phyloP scores from a whole-genome alignment of 2,329 filamentous ascomycete genomes.

The Cladosporium sp. region DNA sequence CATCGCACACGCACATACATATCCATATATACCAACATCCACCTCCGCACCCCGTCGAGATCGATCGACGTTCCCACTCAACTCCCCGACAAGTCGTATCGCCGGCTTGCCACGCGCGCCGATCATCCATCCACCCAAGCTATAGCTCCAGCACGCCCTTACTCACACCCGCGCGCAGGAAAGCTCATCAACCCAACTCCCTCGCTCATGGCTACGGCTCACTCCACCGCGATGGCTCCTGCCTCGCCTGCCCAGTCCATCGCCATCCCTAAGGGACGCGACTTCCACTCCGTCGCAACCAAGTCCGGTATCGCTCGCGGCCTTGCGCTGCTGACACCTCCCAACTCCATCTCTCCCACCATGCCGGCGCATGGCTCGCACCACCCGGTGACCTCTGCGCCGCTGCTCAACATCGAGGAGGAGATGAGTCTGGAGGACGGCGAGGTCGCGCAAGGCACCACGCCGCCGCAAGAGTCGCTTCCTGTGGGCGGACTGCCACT shows the following conservation, averaged over 20 bases:
- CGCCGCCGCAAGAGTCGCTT: conserved; percentile 20
- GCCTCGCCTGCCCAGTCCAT: conserved; percentile 29
- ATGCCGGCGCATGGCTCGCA: conserved; percentile 77
- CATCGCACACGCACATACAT: neutral
- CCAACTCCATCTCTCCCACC: conserved; percentile 89
- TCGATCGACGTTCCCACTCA: conserved; percentile 3
- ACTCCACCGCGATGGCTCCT: conserved; percentile 30
- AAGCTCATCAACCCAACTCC: conserved; percentile 28
- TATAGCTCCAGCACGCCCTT: conserved; percentile 16
- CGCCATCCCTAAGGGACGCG: conserved; percentile 26
- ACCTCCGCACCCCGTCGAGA: neutral
- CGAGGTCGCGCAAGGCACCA: conserved; percentile 44
- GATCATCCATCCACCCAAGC: conserved; percentile 1
- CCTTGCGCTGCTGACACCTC: conserved; percentile 74
- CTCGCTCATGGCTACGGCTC: conserved; percentile 29
- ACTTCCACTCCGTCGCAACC: conserved; percentile 16
- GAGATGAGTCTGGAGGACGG: conserved; percentile 74
- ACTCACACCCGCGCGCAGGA: conserved; percentile 26
- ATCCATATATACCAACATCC: neutral
- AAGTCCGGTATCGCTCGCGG: conserved; percentile 27
- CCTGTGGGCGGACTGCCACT: conserved; percentile 31
- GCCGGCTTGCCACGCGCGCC: conserved; percentile 1
- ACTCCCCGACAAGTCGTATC: neutral
- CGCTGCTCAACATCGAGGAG: conserved; percentile 63
- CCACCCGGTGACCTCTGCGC: conserved; percentile 43